These are phyloP conservation scores for Chaetomiaceae sp. DNA, from an alignment of 2,329 filamentous ascomycete species.

Conservation along the genomic window DNA sequence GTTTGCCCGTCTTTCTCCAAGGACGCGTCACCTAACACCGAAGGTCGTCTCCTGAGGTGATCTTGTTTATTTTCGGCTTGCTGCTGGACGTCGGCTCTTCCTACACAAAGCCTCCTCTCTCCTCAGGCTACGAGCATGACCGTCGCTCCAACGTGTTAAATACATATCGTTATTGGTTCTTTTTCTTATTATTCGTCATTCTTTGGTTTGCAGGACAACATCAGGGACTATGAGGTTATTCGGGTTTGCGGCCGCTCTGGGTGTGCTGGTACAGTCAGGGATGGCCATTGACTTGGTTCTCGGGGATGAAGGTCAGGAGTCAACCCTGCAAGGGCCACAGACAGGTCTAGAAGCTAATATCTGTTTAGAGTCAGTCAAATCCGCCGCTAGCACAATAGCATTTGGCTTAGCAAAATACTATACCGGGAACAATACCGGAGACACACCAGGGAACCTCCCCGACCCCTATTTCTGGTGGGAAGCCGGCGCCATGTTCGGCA, in stretches of 20 bases:
- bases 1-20: neutral
- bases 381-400: slow-evolving; percentile 45
- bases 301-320: slow-evolving; percentile 22
- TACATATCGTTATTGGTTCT: too few relatives aligned
- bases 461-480: slow-evolving; percentile 73
- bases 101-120: neutral
- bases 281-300: slow-evolving; percentile 24
- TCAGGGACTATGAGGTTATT: slow-evolving; percentile 13
- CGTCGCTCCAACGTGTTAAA: neutral
- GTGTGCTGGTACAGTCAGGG: slow-evolving; percentile 4
- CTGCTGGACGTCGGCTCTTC: neutral
- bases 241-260: slow-evolving; percentile 1
- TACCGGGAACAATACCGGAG: slow-evolving; percentile 56
- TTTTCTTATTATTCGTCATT: neutral
- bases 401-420: slow-evolving; percentile 48
- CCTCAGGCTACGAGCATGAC: neutral
- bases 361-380: slow-evolving; percentile 46
- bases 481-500: slow-evolving; percentile 66
- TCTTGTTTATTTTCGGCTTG: neutral
- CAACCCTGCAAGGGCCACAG: neutral
- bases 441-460: slow-evolving; percentile 54
- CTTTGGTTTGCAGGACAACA: neutral
- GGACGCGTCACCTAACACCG: neutral
- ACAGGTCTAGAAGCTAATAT: slow-evolving; percentile 7
- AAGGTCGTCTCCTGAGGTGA: neutral